Evolutionary conservation across 2,329 filamentous ascomycete species (phyloP), one percentile per base, ranked within the genome.

Genomic region (Trichocomaceae sp.): DNA sequence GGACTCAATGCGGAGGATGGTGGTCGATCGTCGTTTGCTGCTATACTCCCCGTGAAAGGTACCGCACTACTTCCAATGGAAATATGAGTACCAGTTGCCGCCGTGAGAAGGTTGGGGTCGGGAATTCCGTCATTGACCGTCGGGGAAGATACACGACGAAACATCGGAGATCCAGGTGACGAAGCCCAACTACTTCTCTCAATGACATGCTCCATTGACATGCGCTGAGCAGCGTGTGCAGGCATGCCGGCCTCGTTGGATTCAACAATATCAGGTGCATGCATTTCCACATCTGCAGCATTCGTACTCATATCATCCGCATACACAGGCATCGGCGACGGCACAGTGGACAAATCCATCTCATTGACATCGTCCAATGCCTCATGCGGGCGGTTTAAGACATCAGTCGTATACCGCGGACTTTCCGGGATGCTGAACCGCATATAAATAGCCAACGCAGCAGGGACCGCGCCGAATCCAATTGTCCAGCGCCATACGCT

Each of bases 391-490:
- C 55, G 59, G 39, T 61, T 57, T 8, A 60, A 50, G 57, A 84
- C 81, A 60, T 85, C 82, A 26, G 83, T 75, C 13, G 79, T 82
- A 69, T 83, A 85, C 35, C 83, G 71, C 8, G 82, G 82, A 46
- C 80, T 83, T 65, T 85, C 83, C 50, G 81, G 82, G 37, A 85
- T 77, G 58, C 82, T 83, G 63, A 85, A 81, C 19, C 83, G 79
- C 59, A 84, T 83, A 54, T 83, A 76, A 58, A 85, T 79, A 60
- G 83, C 82, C 3, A 85, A 69, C n/a, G 83, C 67, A 2, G 81
- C 82, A 0, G 83, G 83, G 0, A 84, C 74, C 5, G 80, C 80
- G 6, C 83, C 83, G 0, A 81, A 77, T 6, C 82, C 83, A 58
- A 84, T 80, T 47, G 85, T 79, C 55, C 83, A 82, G 37, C 83